Evolutionary conservation across 495 filamentous ascomycete species (phyloP).

Genomic region (Xylaria scruposa): DNA sequence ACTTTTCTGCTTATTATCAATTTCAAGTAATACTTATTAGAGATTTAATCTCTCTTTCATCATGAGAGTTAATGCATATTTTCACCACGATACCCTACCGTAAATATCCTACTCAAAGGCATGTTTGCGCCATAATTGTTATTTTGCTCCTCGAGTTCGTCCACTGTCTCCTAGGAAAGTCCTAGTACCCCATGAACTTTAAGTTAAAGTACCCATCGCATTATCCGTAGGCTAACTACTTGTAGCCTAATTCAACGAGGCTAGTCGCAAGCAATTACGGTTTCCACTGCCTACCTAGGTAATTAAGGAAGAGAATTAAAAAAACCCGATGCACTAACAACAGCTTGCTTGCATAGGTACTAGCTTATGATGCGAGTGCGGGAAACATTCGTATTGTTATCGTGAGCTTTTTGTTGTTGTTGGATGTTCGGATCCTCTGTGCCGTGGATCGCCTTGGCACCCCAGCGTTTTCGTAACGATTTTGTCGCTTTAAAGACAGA

Average conservation of each 20-base stretch:
- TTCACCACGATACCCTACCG: too few species aligned
- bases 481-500: neutral
- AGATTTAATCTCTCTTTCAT: neutral
- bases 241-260: neutral
- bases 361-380: neutral
- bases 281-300: slow-evolving; percentile 2
- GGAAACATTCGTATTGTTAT: slow-evolving; percentile 1
- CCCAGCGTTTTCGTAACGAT: neutral
- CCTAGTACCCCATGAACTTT: slow-evolving; percentile 1
- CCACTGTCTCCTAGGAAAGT: too few species aligned
- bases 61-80: neutral
- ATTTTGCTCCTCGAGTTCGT: slow-evolving; percentile 1
- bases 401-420: neutral
- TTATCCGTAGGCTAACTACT: neutral
- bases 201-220: slow-evolving; percentile 1
- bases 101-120: neutral
- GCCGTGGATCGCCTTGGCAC: slow-evolving; percentile 13
- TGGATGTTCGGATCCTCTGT: neutral
- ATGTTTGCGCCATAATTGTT: neutral
- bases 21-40: neutral
- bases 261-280: slow-evolving; percentile 11
- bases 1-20: neutral
- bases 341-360: slow-evolving; percentile 1
- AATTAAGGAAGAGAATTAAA: neutral
- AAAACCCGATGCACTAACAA: neutral